phyloP scores from a whole-genome alignment of 177 flowering plant genomes.

The Vitis hybrid region DNA sequence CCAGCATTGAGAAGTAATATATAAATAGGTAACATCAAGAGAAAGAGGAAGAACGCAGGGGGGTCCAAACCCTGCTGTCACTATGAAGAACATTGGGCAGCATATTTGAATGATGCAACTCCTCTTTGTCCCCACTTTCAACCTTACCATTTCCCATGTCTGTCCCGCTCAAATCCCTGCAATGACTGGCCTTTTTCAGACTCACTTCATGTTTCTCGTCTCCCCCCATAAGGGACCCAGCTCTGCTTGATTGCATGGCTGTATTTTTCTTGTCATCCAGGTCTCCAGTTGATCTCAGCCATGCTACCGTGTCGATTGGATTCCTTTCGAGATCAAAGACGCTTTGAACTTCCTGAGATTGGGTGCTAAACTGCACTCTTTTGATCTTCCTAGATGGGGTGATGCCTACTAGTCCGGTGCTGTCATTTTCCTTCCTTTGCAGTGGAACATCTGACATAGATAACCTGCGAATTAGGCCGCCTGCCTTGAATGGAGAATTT shows the following conservation, averaged over 20 bases:
- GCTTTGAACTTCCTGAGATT: too few species aligned
- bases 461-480: conserved; percentile 9
- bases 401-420: background rate
- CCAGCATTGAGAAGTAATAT: background rate
- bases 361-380: background rate
- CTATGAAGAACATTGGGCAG: background rate
- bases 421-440: background rate
- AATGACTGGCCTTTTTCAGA: background rate
- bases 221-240: background rate
- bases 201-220: background rate
- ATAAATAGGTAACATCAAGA: conserved; percentile 4
- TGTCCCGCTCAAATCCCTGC: background rate
- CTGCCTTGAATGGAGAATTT: background rate
- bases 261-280: background rate
- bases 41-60: background rate
- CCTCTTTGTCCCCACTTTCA: background rate
- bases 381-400: conserved; percentile 5
- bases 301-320: background rate
- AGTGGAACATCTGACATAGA: conserved; percentile 12
- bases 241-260: background rate
- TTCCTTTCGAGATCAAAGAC: too few species aligned
- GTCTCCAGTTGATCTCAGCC: background rate
- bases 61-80: background rate
- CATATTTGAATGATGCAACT: background rate
- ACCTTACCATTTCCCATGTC: background rate